Evolutionary conservation across 805 yeast genomes (phyloP).

Genomic region (Saccharomycopsis sp.): DNA sequence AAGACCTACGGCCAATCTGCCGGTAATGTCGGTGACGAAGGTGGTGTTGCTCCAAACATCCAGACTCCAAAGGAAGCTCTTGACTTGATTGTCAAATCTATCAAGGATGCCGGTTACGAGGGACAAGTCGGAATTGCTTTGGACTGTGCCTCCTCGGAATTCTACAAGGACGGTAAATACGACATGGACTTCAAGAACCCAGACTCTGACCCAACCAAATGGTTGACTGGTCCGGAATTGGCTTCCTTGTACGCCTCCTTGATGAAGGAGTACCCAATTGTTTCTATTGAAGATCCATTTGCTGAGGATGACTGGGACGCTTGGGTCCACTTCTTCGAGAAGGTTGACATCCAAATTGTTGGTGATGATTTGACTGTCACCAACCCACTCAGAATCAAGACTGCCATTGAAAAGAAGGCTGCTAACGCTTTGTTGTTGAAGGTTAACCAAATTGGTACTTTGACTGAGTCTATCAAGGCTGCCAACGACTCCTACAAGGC

Average conservation of each 20-base stretch:
- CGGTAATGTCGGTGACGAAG: conserved; percentile 99
- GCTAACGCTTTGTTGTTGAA: conserved; percentile 92
- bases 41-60: conserved; percentile 99
- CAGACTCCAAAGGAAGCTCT: conserved; percentile 94
- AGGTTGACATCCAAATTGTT: conserved; percentile 79
- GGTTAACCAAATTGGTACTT: conserved; percentile 98
- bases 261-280: conserved; percentile 90
- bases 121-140: conserved; percentile 89
- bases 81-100: conserved; percentile 86
- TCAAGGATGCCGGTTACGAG: conserved; percentile 90
- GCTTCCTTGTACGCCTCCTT: conserved; percentile 77
- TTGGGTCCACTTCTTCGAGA: conserved; percentile 83
- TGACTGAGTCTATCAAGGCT: conserved; percentile 94
- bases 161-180: conserved; percentile 94
- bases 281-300: conserved; percentile 97
- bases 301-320: conserved; percentile 99
- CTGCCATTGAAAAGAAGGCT: conserved; percentile 94
- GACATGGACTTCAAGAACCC: conserved; percentile 99
- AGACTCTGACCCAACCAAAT: conserved; percentile 79
- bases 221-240: conserved; percentile 85
- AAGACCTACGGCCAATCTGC: conserved; percentile 96
- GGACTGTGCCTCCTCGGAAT: conserved; percentile 97
- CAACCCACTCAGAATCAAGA: conserved; percentile 89
- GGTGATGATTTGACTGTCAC: conserved; percentile 99
- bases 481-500: conserved; percentile 93